A percentile compares a stretch with the other conserved stretches of the same genome.
These are phyloP conservation scores for Candida nanaspora DNA, from an alignment of 805 yeast species.

Conservation along the genomic window DNA sequence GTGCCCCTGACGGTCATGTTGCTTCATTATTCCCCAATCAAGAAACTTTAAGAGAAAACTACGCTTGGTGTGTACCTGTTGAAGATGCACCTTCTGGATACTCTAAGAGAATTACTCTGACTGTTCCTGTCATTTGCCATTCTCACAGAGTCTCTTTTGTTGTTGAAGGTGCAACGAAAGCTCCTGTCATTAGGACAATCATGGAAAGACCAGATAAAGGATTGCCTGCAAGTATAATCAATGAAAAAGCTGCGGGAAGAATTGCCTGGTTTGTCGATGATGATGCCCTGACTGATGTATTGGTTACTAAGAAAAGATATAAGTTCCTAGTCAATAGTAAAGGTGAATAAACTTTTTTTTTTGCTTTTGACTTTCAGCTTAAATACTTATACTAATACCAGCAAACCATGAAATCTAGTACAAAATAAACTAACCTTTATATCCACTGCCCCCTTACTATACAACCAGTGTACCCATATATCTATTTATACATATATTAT, in stretches of 20 bases:
- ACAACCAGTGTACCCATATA: too few relatives aligned
- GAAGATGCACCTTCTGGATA: conserved; percentile 90
- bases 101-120: conserved; percentile 73
- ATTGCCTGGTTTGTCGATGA: conserved; percentile 97
- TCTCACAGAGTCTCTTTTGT: conserved; percentile 90
- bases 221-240: conserved; percentile 86
- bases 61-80: conserved; percentile 95
- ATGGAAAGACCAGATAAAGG: conserved; percentile 98
- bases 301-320: conserved; percentile 64
- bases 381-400: background rate
- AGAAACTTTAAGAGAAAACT: conserved; percentile 77
- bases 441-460: too few relatives aligned
- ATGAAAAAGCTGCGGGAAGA: conserved; percentile 94
- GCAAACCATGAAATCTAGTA: too few relatives aligned
- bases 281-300: conserved; percentile 79
- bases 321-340: conserved; percentile 36
- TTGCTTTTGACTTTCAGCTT: background rate
- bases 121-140: conserved; percentile 92
- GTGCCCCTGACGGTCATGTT: conserved; percentile 98
- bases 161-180: conserved; percentile 93
- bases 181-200: conserved; percentile 82
- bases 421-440: too few relatives aligned
- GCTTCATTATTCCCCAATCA: conserved; percentile 95
- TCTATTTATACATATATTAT: too few relatives aligned
- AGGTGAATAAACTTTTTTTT: background rate